Base-by-base conservation (phyloP, 179 eudicot genomes). In the Amaranthus tricolor region DNA sequence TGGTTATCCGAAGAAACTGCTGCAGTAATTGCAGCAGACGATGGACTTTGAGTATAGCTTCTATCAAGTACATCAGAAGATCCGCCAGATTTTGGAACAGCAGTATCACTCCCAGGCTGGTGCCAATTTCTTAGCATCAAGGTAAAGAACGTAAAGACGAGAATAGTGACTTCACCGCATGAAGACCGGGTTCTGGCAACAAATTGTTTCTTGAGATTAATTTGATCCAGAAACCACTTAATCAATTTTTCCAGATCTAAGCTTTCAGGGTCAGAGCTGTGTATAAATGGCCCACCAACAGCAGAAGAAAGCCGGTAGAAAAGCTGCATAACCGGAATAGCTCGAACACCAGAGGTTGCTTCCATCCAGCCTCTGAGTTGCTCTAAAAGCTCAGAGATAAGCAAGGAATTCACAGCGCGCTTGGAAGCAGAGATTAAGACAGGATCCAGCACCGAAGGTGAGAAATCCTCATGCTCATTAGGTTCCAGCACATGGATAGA, bases 81-180 rank as follows among this genome's bases (percentile, higher is more conserved):
- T 70, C 89, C 97, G 84, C 86, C 84, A 43, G 86, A 78, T 85
- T 94, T 96, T 52, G 87, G 55, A 77, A 81, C 76, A 71, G 94
- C 85, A 70, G 83, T 83, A 77, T 94, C 99, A 82, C 80, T 76
- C 64, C 99, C 94, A 64, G 99, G 98, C 85, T 96, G 99, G 84
- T 96, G 93, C 99, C 99, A 96, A 78, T 96, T 96, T 47, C 99
- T 84, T 63, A 96, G 84, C 99, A 96, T 96, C 80, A 96, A 81
- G 73, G 98, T 96, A 69, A 96, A 96, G 88, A 94, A 96, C 99
- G 94, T 96, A 76, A 88, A 94, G 54, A 94, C 92, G 55, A 96
- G 94, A 71, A 94, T 91, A 31, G 93, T 80, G 68, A 90, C 89
- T 85, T 96, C 99, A 68, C 99, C 99, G 71, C 85, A 82, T 44